Evolutionary conservation across 2,329 filamentous ascomycete species (phyloP).

Genomic region (Penicillium brasilianum): DNA sequence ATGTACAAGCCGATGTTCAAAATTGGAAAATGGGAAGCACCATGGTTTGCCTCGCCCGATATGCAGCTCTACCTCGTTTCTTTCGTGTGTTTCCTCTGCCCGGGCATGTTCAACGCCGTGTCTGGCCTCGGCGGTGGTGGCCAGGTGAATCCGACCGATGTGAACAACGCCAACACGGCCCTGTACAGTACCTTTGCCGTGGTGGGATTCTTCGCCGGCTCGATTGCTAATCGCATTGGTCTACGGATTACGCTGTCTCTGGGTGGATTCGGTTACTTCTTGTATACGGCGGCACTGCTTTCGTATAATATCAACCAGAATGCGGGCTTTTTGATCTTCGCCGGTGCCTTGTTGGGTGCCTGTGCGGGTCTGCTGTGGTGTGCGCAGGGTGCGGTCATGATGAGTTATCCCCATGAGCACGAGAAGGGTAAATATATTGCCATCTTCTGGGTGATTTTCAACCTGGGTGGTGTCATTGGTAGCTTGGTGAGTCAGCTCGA

Average conservation of each 20-base stretch:
- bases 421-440: constrained; percentile 88
- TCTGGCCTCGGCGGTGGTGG: constrained; percentile 69
- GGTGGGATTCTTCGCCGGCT: constrained; percentile 66
- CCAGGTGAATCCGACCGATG: constrained; percentile 60
- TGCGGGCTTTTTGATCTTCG: constrained; percentile 55
- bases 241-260: constrained; percentile 51
- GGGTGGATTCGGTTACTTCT: constrained; percentile 54
- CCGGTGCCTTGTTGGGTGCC: constrained; percentile 55
- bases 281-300: constrained; percentile 56
- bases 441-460: constrained; percentile 95
- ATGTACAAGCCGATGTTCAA: constrained; percentile 66
- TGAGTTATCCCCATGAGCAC: constrained; percentile 81
- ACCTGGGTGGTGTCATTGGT: constrained; percentile 86
- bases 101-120: constrained; percentile 74
- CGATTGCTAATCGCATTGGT: constrained; percentile 52
- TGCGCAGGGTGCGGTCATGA: constrained; percentile 61
- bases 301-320: constrained; percentile 58
- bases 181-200: constrained; percentile 74
- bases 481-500: constrained; percentile 59
- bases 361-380: constrained; percentile 58
- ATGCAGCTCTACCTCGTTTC: constrained; percentile 74
- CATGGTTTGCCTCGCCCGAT: constrained; percentile 75
- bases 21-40: constrained; percentile 59
- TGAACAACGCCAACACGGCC: constrained; percentile 71
- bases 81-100: constrained; percentile 73